Percentiles rank a stretch among this genome's conserved stretches.
Conservation (phyloP, 371 early-diverging fungal genomes). For the Choanephora cucurbitarum region DNA sequence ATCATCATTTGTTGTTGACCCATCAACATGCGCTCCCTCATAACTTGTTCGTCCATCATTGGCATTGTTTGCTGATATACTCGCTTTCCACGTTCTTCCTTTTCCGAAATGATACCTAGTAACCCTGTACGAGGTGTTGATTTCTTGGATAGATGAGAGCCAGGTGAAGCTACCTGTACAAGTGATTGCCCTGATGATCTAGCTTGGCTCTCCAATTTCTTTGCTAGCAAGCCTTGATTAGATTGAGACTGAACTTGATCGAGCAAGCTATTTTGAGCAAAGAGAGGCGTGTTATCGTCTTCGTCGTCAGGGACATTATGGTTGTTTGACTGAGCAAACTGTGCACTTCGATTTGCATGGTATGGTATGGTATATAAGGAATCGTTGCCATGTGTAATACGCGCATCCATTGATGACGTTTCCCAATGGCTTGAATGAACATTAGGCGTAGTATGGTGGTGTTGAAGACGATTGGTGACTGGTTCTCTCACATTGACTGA, state of each 20-base stretch:
- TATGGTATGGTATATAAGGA: constrained; percentile 2
- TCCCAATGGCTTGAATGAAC: constrained; percentile 15
- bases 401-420: constrained; percentile 27
- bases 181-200: constrained; percentile 38
- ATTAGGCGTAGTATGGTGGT: constrained; percentile 1
- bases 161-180: constrained; percentile 14
- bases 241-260: constrained; percentile 8
- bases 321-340: constrained; percentile 3
- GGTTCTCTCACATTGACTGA: constrained; percentile 11
- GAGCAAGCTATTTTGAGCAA: constrained; percentile 29
- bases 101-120: constrained; percentile 42
- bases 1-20: constrained; percentile 43
- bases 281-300: constrained; percentile 23
- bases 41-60: constrained; percentile 20
- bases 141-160: constrained; percentile 24
- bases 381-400: constrained; percentile 15
- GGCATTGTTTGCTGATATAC: constrained; percentile 16
- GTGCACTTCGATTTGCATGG: constrained; percentile 3
- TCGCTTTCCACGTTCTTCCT: constrained; percentile 32
- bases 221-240: background rate
- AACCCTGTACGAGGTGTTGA: constrained; percentile 32
- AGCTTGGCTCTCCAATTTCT: constrained; percentile 15
- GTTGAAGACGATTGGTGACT: too few relatives aligned
- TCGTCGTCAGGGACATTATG: constrained; percentile 15
- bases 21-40: constrained; percentile 35